phyloP scores from a whole-genome alignment of 2,329 filamentous ascomycete genomes.

The Thelonectria blattea region DNA sequence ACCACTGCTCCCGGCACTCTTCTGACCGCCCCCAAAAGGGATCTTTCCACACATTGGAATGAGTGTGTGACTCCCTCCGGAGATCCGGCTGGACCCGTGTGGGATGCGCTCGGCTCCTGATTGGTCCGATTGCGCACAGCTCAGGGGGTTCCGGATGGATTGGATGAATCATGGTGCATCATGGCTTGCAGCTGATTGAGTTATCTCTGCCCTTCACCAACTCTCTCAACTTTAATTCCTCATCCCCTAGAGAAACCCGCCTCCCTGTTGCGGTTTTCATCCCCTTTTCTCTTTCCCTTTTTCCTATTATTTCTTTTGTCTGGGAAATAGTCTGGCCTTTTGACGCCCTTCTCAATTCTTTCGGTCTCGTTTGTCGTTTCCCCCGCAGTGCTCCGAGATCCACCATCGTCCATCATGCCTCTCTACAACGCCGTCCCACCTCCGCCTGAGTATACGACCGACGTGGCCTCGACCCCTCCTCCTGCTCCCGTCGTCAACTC shows the following conservation, averaged over 20 bases:
- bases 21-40: not conserved
- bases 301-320: not conserved
- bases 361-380: not conserved
- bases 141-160: slow-evolving; percentile 1
- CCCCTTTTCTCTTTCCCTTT: not conserved
- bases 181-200: slow-evolving; percentile 21
- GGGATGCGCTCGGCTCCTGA: slow-evolving; percentile 42
- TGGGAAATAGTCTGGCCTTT: not conserved
- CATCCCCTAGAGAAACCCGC: slow-evolving; percentile 1
- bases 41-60: not conserved
- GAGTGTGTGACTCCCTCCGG: slow-evolving; percentile 2
- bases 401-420: slow-evolving; percentile 48
- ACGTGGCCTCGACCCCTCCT: slow-evolving; percentile 24
- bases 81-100: slow-evolving; percentile 34
- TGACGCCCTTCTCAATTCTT: slow-evolving; percentile 2
- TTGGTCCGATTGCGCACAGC: slow-evolving; percentile 31
- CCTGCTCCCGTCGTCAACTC: slow-evolving; percentile 26
- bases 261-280: not conserved
- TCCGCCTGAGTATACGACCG: slow-evolving; percentile 13
- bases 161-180: slow-evolving; percentile 35
- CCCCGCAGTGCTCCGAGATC: not conserved
- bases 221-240: slow-evolving; percentile 6
- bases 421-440: slow-evolving; percentile 39
- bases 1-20: not conserved
- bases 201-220: slow-evolving; percentile 9